phyloP scores from a whole-genome alignment of 257 asterid genomes.

The Solanum microdontum region DNA sequence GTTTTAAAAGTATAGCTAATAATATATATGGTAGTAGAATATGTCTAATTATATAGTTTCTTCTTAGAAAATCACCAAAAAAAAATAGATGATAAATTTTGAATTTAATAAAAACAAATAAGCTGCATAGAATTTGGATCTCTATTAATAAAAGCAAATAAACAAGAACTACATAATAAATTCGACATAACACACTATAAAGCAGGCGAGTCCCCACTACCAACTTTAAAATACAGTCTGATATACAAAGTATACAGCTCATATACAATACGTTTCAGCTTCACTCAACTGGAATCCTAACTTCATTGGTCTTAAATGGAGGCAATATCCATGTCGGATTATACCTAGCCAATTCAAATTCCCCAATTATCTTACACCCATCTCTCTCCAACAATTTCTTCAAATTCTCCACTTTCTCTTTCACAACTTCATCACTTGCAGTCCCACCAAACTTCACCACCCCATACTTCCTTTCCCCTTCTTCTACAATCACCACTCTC shows the following conservation, averaged over 20 bases:
- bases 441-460: conserved; percentile 70
- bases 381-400: conserved; percentile 59
- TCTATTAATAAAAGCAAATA: too few relatives aligned
- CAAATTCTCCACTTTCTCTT: conserved; percentile 49
- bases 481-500: conserved; percentile 64
- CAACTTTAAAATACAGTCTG: not conserved
- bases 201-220: too few relatives aligned
- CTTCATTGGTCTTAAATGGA: conserved; percentile 67
- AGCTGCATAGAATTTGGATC: too few relatives aligned
- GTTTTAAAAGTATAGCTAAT: too few relatives aligned
- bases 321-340: conserved; percentile 93
- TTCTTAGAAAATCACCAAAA: too few relatives aligned
- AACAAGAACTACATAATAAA: not conserved
- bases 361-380: conserved; percentile 56
- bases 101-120: too few relatives aligned
- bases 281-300: conserved; percentile 70
- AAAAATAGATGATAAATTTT: too few relatives aligned
- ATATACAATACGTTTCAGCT: not conserved
- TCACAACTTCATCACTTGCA: conserved; percentile 58
- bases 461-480: conserved; percentile 67
- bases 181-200: too few relatives aligned
- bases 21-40: too few relatives aligned
- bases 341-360: conserved; percentile 72
- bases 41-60: too few relatives aligned
- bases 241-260: not conserved